Evolutionary conservation across 2,329 filamentous ascomycete species (phyloP), one percentile per base, ranked within the genome.

Genomic region (Neonectria magnoliae): DNA sequence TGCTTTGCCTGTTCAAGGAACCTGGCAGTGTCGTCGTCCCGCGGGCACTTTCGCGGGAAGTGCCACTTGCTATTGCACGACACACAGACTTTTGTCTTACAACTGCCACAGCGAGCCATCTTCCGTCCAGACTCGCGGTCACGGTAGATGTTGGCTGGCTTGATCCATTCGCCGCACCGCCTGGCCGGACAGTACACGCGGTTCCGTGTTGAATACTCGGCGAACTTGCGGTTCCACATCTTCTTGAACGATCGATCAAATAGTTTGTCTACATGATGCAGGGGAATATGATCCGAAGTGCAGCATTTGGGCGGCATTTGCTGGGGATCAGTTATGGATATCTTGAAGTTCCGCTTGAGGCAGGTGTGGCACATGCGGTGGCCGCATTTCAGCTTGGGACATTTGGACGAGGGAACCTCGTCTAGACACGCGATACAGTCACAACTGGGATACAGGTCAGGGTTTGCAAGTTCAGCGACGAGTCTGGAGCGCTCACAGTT

Each of bases 221-320:
- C 84, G 74, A 90, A 96, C 73, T 93, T 95, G 62, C 85, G 86
- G 76, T 96, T 95, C 93, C 93, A 97, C 1, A 83, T 83, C 69
- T 84, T 88, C 80, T 96, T 95, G 83, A 96, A 95, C 57, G 85
- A 83, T 62, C 84, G 76, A 73, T 92, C 87, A 74, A 97, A 94
- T 8, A 96, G 82, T 25, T 85, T 85, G 13, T 95, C 91, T 29
- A 95, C 93, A 75, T 93, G 89, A 69, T 89, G 90, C 7, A 94
- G 81, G 0, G 91, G 88, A 62, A 97, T 97, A 70, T 88, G 86
- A 13, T 93, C 88, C 20, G 85, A 74, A 3, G 87, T 91, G 78
- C 93, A 97, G 79, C 93, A 97, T 75, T 85, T 87, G 0, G 94
- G 94, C 18, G 94, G 93, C 93, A 97, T 97, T 70, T 93, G 90